A percentile compares a stretch with the other conserved stretches of the same genome.
These are phyloP conservation scores for Colletotrichum sp. DNA, from an alignment of 2,329 filamentous ascomycete genomes.

Conservation along the genomic window DNA sequence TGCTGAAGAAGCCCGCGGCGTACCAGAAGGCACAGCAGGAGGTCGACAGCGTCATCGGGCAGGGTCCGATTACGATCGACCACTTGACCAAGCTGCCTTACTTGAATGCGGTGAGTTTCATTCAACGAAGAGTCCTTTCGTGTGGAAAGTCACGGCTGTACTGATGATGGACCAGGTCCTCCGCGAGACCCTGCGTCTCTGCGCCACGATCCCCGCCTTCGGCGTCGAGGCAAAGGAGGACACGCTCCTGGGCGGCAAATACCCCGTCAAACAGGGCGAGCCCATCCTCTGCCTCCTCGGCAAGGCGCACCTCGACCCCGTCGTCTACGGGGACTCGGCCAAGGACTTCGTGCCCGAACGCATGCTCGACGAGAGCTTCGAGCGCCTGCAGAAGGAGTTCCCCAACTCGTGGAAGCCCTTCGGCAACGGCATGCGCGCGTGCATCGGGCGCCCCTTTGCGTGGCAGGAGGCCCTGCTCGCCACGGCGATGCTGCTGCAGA, in stretches of 20 bases:
- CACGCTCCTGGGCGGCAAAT: slow-evolving; percentile 58
- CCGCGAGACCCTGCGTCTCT: slow-evolving; percentile 53
- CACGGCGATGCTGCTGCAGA: slow-evolving; percentile 65
- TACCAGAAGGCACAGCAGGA: slow-evolving; percentile 69
- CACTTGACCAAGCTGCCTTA: slow-evolving; percentile 69
- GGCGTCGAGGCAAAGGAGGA: slow-evolving; percentile 39
- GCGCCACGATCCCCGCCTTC: slow-evolving; percentile 31
- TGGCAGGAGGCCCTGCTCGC: slow-evolving; percentile 57
- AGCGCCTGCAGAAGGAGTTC: slow-evolving; percentile 36
- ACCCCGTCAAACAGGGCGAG: slow-evolving; percentile 51
- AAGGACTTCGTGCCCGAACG: slow-evolving; percentile 64
- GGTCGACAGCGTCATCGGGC: slow-evolving; percentile 69
- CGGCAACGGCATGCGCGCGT: slow-evolving; percentile 56
- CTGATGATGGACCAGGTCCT: slow-evolving; percentile 42
- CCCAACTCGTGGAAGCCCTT: slow-evolving; percentile 56
- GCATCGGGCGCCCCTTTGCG: slow-evolving; percentile 59
- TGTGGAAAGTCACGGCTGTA: background rate
- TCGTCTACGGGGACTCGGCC: slow-evolving; percentile 62
- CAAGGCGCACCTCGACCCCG: slow-evolving; percentile 59
- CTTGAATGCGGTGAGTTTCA: slow-evolving; percentile 52
- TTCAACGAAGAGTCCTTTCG: too few relatives aligned
- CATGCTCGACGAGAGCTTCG: slow-evolving; percentile 61
- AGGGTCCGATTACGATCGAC: slow-evolving; percentile 57
- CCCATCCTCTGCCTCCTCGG: slow-evolving; percentile 49
- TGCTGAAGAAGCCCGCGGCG: slow-evolving; percentile 66